These are phyloP conservation scores for Micromonas commoda DNA, from an alignment of 139 green algal genomes.

Conservation along the genomic window DNA sequence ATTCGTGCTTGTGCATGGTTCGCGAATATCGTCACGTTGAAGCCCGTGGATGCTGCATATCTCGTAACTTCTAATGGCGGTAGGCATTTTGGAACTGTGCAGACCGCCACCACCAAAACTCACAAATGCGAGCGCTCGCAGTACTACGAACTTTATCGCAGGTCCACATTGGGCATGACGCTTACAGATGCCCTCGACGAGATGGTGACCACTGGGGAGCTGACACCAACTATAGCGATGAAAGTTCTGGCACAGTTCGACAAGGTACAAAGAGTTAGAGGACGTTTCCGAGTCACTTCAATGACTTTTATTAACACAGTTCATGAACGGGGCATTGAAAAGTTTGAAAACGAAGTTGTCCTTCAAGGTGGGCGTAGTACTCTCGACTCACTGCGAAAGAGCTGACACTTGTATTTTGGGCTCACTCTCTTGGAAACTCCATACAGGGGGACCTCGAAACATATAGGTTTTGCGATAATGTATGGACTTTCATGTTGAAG, in stretches of 20 bases:
- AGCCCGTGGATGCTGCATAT: too few species aligned
- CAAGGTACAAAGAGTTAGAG: slow-evolving; percentile 31
- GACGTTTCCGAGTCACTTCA: slow-evolving; percentile 27
- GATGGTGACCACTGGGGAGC: slow-evolving; percentile 26
- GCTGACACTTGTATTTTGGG: slow-evolving; percentile 47
- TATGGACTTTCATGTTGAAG: slow-evolving; percentile 48
- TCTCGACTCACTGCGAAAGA: slow-evolving; percentile 42
- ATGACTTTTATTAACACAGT: slow-evolving; percentile 2
- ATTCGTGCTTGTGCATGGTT: too few species aligned
- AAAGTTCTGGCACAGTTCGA: slow-evolving; percentile 44
- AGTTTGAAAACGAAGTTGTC: slow-evolving; percentile 36
- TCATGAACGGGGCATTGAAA: slow-evolving; percentile 36
- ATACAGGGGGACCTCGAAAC: slow-evolving; percentile 36
- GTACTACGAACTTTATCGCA: slow-evolving; percentile 37
- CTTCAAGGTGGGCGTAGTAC: slow-evolving; percentile 41
- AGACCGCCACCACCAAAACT: too few species aligned
- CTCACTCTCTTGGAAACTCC: too few species aligned
- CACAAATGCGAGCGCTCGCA: too few species aligned
- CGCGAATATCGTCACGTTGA: too few species aligned
- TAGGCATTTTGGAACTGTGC: too few species aligned
- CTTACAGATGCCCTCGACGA: slow-evolving; percentile 43
- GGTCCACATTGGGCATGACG: slow-evolving; percentile 37
- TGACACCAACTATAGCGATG: slow-evolving; percentile 37
- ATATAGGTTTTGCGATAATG: slow-evolving; percentile 45
- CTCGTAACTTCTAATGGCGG: too few species aligned